Evolutionary conservation across 495 filamentous ascomycete genomes (phyloP).

Genomic region (Aeminium ludgeri): DNA sequence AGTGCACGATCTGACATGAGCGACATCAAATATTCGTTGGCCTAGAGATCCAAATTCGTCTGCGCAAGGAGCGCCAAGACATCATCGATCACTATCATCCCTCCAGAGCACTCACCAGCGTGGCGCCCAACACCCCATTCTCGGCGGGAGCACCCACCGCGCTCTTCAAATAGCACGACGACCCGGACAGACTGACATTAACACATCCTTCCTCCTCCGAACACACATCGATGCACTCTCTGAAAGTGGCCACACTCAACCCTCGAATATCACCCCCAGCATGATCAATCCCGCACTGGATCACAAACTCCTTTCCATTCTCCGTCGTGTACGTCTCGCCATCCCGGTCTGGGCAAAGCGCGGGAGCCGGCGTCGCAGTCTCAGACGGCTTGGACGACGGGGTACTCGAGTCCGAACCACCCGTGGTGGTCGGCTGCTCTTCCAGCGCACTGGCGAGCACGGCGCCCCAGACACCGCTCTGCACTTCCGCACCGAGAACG

Average conservation of each 20-base stretch:
- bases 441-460: too few relatives aligned
- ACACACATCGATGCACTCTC: conserved; percentile 12
- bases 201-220: conserved; percentile 6
- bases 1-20: too few relatives aligned
- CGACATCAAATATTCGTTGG: too few relatives aligned
- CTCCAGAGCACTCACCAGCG: too few relatives aligned
- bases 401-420: too few relatives aligned
- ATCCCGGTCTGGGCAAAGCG: conserved; percentile 2
- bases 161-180: conserved; percentile 13
- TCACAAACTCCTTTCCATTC: conserved; percentile 3
- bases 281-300: conserved; percentile 16
- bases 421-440: too few relatives aligned
- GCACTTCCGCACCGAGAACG: background rate
- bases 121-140: conserved; percentile 9
- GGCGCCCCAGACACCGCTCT: conserved; percentile 8
- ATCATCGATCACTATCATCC: too few relatives aligned
- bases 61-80: too few relatives aligned
- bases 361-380: background rate
- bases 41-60: too few relatives aligned
- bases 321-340: conserved; percentile 5
- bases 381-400: too few relatives aligned
- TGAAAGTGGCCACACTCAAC: background rate
- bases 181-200: conserved; percentile 9
- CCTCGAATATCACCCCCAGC: conserved; percentile 8
- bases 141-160: background rate